Percentiles rank a stretch among this genome's conserved stretches.
Conservation (phyloP, 257 asterid genomes). For the Osmanthus fragrans region DNA sequence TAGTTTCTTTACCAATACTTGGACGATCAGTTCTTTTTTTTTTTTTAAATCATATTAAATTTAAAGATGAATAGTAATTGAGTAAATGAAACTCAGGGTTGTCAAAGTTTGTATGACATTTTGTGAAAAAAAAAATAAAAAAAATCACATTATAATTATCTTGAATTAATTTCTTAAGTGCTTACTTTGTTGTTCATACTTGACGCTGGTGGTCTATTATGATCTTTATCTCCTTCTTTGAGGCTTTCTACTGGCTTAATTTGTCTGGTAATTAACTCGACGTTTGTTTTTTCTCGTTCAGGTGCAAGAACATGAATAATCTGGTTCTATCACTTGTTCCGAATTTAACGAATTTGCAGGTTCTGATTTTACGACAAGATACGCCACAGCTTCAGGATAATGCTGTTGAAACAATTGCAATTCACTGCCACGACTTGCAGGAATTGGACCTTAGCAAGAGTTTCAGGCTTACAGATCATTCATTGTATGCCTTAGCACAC, state of each 20-base stretch:
- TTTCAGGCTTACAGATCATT: no score
- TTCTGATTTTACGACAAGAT: no score
- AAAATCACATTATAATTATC: no score
- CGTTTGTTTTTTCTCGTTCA: constrained; percentile 22
- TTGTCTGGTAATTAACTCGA: not conserved
- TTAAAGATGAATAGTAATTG: not conserved
- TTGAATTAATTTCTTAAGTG: not conserved
- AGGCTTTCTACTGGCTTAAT: not conserved
- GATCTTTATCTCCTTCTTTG: not conserved
- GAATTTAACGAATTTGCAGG: constrained; percentile 61
- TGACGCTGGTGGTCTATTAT: not conserved
- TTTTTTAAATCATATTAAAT: no score
- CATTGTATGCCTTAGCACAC: no score
- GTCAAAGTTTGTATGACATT: no score
- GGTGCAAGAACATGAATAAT: constrained; percentile 94
- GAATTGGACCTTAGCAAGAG: no score
- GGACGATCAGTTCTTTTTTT: not conserved
- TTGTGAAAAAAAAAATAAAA: no score
- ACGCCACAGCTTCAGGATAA: no score
- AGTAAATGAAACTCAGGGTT: not conserved
- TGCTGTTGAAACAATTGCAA: no score
- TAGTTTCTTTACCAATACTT: not conserved
- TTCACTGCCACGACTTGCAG: no score
- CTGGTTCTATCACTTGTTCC: constrained; percentile 71
- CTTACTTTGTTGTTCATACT: not conserved